Conservation (phyloP, 164 flowering plant genomes). For the Saururus chinensis region DNA sequence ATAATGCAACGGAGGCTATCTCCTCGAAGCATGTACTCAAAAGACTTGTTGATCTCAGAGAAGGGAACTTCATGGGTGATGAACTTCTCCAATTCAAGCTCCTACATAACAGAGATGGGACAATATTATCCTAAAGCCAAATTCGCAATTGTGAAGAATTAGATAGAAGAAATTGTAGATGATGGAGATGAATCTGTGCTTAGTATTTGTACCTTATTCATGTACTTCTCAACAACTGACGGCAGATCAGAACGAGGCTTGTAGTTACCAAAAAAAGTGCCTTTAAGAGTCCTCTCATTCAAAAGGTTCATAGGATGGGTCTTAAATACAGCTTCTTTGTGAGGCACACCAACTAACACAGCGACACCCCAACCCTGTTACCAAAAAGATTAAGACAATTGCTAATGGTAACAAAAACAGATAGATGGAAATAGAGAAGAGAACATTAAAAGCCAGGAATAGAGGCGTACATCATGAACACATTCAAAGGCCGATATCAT, state of each 20-base stretch:
- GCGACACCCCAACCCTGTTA: too few relatives aligned
- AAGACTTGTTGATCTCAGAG: slow-evolving; percentile 26
- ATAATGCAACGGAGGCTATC: slow-evolving; percentile 29
- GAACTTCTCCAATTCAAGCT: slow-evolving; percentile 21
- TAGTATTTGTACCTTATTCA: too few relatives aligned
- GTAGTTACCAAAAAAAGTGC: slow-evolving; percentile 46
- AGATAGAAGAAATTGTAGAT: too few relatives aligned
- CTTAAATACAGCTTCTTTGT: too few relatives aligned
- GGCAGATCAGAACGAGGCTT: slow-evolving; percentile 44
- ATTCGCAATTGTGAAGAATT: too few relatives aligned
- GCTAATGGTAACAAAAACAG: too few relatives aligned
- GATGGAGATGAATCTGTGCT: too few relatives aligned
- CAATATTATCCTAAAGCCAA: neutral
- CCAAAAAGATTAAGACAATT: too few relatives aligned
- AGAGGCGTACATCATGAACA: slow-evolving; percentile 33
- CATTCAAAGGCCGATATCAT: slow-evolving; percentile 27
- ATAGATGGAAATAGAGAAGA: too few relatives aligned
- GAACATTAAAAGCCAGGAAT: too few relatives aligned
- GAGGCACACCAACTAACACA: too few relatives aligned
- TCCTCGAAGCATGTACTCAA: slow-evolving; percentile 24
- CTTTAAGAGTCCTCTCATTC: slow-evolving; percentile 51
- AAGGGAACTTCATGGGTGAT: slow-evolving; percentile 17
- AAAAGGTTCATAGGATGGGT: neutral
- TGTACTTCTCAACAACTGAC: slow-evolving; percentile 48
- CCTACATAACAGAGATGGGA: neutral